Percentiles rank a stretch among this genome's conserved stretches.
These are phyloP conservation scores for Euphorbia neoarborescens DNA, from an alignment of 441 rosid species.

Conservation along the genomic window DNA sequence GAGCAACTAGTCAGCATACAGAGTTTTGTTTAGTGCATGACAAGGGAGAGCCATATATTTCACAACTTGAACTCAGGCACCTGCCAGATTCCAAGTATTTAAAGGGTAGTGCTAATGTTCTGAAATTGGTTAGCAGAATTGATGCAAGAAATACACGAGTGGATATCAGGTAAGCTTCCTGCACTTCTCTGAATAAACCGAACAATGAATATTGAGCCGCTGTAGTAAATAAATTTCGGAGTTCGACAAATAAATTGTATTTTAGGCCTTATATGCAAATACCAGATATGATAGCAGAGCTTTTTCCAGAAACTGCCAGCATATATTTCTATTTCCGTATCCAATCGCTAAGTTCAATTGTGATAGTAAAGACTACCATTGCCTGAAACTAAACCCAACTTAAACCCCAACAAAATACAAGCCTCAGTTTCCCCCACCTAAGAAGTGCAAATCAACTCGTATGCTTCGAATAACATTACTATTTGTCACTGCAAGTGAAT, in stretches of 20 bases:
- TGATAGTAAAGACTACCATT: neutral
- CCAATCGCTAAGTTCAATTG: neutral
- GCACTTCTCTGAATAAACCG: neutral
- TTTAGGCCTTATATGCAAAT: neutral
- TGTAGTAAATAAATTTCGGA: neutral
- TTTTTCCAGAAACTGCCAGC: neutral
- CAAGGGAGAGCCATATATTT: conserved; percentile 42
- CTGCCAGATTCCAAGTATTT: conserved; percentile 33
- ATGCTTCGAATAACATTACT: neutral
- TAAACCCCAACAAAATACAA: neutral
- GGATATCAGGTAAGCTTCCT: conserved; percentile 33
- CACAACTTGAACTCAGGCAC: conserved; percentile 48
- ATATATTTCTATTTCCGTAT: no score
- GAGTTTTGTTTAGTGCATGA: conserved; percentile 44
- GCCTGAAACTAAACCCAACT: neutral
- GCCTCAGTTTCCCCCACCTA: neutral
- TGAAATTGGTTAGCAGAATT: conserved; percentile 41
- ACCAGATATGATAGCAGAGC: neutral
- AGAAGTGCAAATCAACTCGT: neutral
- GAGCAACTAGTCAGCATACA: conserved; percentile 24
- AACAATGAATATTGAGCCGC: neutral
- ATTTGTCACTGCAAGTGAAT: neutral
- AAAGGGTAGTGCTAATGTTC: conserved; percentile 24
- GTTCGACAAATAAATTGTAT: neutral
- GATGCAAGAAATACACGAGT: conserved; percentile 32